phyloP scores from a whole-genome alignment of 345 rosid genomes.

The Populus simonii region DNA sequence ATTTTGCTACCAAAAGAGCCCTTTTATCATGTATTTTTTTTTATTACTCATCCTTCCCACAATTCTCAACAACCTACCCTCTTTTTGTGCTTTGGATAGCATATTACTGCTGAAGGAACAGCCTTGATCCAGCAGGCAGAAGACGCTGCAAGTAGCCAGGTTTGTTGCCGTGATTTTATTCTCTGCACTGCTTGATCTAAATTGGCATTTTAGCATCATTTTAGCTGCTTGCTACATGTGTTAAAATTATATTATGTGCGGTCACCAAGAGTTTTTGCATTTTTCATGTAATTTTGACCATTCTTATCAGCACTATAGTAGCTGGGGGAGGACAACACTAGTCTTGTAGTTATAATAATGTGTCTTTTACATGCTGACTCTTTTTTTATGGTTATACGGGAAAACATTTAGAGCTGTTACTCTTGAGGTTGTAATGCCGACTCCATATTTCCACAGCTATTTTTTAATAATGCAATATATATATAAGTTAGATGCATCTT shows the following conservation, averaged over 20 bases:
- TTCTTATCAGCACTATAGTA: not conserved
- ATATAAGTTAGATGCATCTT: not conserved
- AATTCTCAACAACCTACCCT: not conserved
- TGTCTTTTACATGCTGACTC: not conserved
- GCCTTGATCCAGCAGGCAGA: constrained; percentile 89
- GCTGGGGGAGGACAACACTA: not conserved
- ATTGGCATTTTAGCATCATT: not conserved
- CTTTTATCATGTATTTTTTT: constrained; percentile 6
- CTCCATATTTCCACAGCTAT: not conserved
- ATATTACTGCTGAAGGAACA: constrained; percentile 82
- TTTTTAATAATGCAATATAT: not conserved
- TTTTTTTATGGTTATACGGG: not conserved
- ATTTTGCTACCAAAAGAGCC: not conserved
- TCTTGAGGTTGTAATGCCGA: not conserved
- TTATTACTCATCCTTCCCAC: not conserved
- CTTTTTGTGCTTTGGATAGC: constrained; percentile 46
- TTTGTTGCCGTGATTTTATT: constrained; percentile 9
- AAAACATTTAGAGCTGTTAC: not conserved
- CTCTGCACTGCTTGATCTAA: not conserved
- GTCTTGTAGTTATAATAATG: not conserved
- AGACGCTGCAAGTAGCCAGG: constrained; percentile 83
- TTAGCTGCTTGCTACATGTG: not conserved
- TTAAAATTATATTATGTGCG: not conserved
- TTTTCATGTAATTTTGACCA: not conserved
- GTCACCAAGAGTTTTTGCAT: not conserved